phyloP scores from a whole-genome alignment of 768 basidiomycete genomes.

The Mycena floridula region DNA sequence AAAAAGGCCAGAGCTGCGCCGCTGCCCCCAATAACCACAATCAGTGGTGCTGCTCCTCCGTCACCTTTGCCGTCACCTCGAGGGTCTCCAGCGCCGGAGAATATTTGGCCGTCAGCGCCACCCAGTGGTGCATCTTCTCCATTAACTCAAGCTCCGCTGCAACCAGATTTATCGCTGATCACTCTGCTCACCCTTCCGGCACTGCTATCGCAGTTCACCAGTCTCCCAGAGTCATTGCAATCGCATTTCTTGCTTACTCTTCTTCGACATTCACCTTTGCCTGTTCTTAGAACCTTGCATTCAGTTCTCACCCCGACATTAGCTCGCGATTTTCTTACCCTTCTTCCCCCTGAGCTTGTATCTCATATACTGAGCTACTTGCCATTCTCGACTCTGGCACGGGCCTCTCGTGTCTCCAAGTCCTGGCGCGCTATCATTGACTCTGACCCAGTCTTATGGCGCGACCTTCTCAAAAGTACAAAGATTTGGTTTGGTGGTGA shows the following conservation, averaged over 20 bases:
- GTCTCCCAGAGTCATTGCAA: conserved; percentile 76
- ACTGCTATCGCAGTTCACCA: conserved; percentile 75
- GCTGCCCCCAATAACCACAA: conserved; percentile 53
- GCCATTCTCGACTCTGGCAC: conserved; percentile 74
- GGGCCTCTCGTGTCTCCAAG: conserved; percentile 83
- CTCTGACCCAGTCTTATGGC: conserved; percentile 86
- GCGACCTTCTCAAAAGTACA: conserved; percentile 74
- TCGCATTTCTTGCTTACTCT: conserved; percentile 92
- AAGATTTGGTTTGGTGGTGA: conserved; percentile 88
- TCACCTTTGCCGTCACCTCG: conserved; percentile 83
- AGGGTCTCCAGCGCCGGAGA: conserved; percentile 73
- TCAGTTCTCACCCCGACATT: conserved; percentile 86
- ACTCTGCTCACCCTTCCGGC: conserved; percentile 83
- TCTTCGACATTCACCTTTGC: conserved; percentile 84
- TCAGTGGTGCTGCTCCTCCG: conserved; percentile 72
- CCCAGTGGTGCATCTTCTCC: conserved; percentile 77
- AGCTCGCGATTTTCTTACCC: conserved; percentile 89
- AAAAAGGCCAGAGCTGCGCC: conserved; percentile 71
- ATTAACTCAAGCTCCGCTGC: conserved; percentile 61
- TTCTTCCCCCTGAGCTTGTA: conserved; percentile 88
- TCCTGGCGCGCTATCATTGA: conserved; percentile 92
- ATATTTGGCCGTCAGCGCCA: conserved; percentile 75
- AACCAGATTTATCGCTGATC: conserved; percentile 76
- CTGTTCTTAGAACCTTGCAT: conserved; percentile 85
- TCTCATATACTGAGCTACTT: conserved; percentile 84